Base-by-base conservation (phyloP, 2,329 filamentous ascomycete genomes). In the Colletotrichum siamense region DNA sequence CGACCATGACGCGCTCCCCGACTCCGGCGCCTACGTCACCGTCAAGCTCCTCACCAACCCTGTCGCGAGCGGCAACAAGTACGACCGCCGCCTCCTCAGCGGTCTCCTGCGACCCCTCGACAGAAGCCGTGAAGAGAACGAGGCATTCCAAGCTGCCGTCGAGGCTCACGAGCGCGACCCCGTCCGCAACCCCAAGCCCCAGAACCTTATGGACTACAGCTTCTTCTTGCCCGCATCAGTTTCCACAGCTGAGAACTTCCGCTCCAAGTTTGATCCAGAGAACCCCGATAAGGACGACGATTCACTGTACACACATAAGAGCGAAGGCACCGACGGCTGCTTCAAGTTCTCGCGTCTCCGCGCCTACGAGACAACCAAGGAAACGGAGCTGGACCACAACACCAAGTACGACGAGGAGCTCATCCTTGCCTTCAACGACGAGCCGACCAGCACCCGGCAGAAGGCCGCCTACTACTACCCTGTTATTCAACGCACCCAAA, bases 1-100 rank as follows among this genome's bases (percentile, higher is more conserved):
- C 8, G 93, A 94, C 80, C 87, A 93, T 57, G 91, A 93, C 76
- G 90, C 92, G n/a, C 93, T 94, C 85, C 92, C 92, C 64, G 93
- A 94, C 82, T 91, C 91, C 4, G 92, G 93, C 71, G 92, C 92
- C 77, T 94, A 94, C 81, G 91, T 94, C 78, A 92, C 92, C 16
- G 88, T 94, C 85, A 94, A 94, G 83, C 94, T 94, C 83, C 89
- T 89, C 68, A 92, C 90, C 78, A 93, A 93, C 81, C 93, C 93
- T 5, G 90, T 94, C 32, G 85, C 89, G 12, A 86, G 87, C 71
- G 85, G 84, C 59, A 86, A 80, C 63, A 84, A 84, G 61, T 94
- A 93, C 82, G 92, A 94, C 82, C 86, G 86, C 65, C 92, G 93
- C 49, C 87, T 94, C 30, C 88, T 93, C 63, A 90, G 88, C 79